A percentile compares a stretch with the other conserved stretches of the same genome.
phyloP scores from a whole-genome alignment of 2,329 filamentous ascomycete species.

The Fusarium incarnatum region DNA sequence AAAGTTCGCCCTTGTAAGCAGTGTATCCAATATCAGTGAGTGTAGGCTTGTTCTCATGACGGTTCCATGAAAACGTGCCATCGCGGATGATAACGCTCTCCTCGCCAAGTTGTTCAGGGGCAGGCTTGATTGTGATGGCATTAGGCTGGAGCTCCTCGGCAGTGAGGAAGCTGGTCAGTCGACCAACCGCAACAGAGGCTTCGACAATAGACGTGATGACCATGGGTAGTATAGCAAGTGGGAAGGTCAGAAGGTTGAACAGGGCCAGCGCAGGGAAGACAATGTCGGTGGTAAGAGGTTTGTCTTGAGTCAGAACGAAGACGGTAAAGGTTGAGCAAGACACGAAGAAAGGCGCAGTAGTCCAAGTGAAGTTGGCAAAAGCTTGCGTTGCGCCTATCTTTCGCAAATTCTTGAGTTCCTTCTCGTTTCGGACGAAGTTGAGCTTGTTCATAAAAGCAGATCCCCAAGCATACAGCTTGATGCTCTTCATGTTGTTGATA shows the following conservation, averaged over 20 bases:
- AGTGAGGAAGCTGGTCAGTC: constrained; percentile 84
- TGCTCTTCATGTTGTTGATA: constrained; percentile 99
- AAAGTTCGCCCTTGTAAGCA: constrained; percentile 91
- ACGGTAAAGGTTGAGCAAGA: constrained; percentile 97
- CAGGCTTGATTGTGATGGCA: constrained; percentile 76
- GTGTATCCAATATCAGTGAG: constrained; percentile 88
- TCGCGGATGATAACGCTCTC: constrained; percentile 87
- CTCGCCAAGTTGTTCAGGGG: constrained; percentile 82
- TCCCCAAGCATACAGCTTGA: constrained; percentile 98
- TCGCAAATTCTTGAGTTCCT: constrained; percentile 92
- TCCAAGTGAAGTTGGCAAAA: constrained; percentile 98
- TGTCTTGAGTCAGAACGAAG: constrained; percentile 86
- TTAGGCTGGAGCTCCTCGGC: constrained; percentile 92
- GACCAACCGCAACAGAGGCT: constrained; percentile 89
- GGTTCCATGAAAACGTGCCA: constrained; percentile 95
- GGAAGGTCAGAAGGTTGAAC: constrained; percentile 97
- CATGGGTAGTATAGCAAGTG: constrained; percentile 93
- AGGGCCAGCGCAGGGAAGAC: constrained; percentile 92
- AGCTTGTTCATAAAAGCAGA: constrained; percentile 97
- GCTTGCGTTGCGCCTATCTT: constrained; percentile 96
- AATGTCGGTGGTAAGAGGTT: constrained; percentile 89
- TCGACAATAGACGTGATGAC: constrained; percentile 97
- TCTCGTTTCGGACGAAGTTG: constrained; percentile 94
- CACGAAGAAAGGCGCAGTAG: constrained; percentile 94
- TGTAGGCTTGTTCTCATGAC: constrained; percentile 76